Evolutionary conservation across 2,329 filamentous ascomycete species (phyloP), one percentile per base, ranked within the genome.

Genomic region (Acephala macrosclerotiorum): DNA sequence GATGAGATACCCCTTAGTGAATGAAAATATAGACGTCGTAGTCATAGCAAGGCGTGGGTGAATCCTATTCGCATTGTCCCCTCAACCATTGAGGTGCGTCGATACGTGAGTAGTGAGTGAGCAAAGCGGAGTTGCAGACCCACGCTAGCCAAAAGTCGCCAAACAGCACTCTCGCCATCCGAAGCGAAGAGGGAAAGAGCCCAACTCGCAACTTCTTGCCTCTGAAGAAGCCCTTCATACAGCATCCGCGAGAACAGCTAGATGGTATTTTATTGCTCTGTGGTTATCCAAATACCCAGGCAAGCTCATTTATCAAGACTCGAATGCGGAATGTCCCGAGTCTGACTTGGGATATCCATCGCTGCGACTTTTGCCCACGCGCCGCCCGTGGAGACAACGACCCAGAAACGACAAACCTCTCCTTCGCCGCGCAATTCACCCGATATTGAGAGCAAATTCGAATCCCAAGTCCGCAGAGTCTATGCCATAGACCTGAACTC

Each of bases 381-480:
- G 66, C 65, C 51, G 65, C 64, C 49, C 71, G 64, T 68, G 53
- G 53, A 14, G 38, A 42, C 29, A 9, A 67, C 69, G 65, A 66
- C 65, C 26, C 61, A 61, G 62, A 63, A 66, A 42, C 63, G 40
- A 63, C 55, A 55, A 60, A 64, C 59, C 51, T 36, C 40, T 53
- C 64, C 20, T 26, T 53, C 59, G 67, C 58, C 63, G 59, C 66
- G 63, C 71, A 68, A 69, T 69, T 68, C 70, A 58, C 60, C 56
- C 63, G 20, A 64, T 42, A 38, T 49, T 51, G 8, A 26, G 20
- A 47, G 33, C 45, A 53, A 47, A 53, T n/a, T 38, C 33, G 35
- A 29, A 45, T 58, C 29, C 60, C 47, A 47, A 20, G 14, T 58
- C 61, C 55, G 66, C 68, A 65, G 65, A 67, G 59, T 70, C 70